These are phyloP conservation scores for Ganoderma leucocontextum DNA, from an alignment of 1,284 basidiomycete species.

Conservation along the genomic window DNA sequence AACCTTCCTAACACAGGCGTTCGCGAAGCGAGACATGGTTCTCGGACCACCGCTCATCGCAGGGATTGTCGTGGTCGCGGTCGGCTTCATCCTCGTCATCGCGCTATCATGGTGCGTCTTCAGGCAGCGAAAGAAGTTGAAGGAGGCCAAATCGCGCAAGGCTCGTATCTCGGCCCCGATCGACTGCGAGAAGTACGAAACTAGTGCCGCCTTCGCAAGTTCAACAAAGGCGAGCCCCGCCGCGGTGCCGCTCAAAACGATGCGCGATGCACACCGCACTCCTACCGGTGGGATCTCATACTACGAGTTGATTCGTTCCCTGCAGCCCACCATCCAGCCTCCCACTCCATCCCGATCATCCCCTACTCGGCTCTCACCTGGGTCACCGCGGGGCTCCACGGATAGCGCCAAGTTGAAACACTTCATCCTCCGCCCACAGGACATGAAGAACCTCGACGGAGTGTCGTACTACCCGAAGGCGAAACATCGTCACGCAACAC, in stretches of 20 bases:
- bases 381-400: slow-evolving; percentile 22
- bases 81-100: slow-evolving; percentile 35
- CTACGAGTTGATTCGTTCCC: slow-evolving; percentile 28
- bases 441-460: slow-evolving; percentile 26
- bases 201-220: slow-evolving; percentile 24
- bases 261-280: slow-evolving; percentile 7
- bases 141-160: slow-evolving; percentile 20
- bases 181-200: slow-evolving; percentile 30
- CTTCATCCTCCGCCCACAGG: slow-evolving; percentile 28
- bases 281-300: slow-evolving; percentile 24
- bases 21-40: slow-evolving; percentile 28
- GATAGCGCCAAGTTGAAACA: slow-evolving; percentile 19
- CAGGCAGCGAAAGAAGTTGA: slow-evolving; percentile 21
- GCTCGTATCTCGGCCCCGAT: slow-evolving; percentile 18
- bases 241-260: slow-evolving; percentile 4
- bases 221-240: slow-evolving; percentile 18
- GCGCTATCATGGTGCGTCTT: slow-evolving; percentile 32
- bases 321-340: slow-evolving; percentile 19
- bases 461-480: slow-evolving; percentile 26
- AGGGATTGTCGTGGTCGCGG: slow-evolving; percentile 34
- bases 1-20: slow-evolving; percentile 20
- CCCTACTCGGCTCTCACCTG: slow-evolving; percentile 20
- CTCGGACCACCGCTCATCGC: slow-evolving; percentile 31
- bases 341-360: slow-evolving; percentile 9
- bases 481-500: slow-evolving; percentile 20